phyloP scores from a whole-genome alignment of 768 basidiomycete species.

The Boletus reticulatus region DNA sequence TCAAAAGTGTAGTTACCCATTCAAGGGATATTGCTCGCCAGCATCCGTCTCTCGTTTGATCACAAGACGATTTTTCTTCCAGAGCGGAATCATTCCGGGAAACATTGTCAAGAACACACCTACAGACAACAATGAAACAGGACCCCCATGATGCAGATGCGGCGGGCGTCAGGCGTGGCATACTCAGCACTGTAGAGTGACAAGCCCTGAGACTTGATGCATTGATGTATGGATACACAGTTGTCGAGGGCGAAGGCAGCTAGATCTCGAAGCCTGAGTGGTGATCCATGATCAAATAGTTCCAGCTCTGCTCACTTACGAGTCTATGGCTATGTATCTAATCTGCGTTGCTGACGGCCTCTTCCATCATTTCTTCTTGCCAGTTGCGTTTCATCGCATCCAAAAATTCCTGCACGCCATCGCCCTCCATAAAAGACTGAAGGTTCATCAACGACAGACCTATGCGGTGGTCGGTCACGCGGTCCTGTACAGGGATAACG shows the following conservation, averaged over 20 bases:
- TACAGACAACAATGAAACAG: too few species aligned
- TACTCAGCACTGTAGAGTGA: too few species aligned
- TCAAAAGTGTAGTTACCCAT: background rate
- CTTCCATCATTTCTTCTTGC: conserved; percentile 55
- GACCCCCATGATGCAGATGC: too few species aligned
- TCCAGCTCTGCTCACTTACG: too few species aligned
- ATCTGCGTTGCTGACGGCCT: conserved; percentile 36
- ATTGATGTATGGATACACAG: too few species aligned
- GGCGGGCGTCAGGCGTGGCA: too few species aligned
- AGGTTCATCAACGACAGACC: conserved; percentile 73
- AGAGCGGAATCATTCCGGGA: too few species aligned
- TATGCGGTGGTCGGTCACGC: conserved; percentile 91
- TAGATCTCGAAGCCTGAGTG: too few species aligned
- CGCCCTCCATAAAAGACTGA: conserved; percentile 62
- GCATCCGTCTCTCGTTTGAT: background rate
- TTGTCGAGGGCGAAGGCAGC: too few species aligned
- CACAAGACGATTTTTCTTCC: background rate
- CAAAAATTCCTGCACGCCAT: conserved; percentile 56
- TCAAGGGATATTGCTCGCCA: background rate
- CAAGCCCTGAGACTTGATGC: too few species aligned
- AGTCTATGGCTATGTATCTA: background rate
- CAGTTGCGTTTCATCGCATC: conserved; percentile 55
- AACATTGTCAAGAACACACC: too few species aligned
- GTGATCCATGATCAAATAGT: too few species aligned
- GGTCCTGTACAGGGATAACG: conserved; percentile 51